Percentiles rank a stretch among this genome's conserved stretches.
Conservation (phyloP, 306 rosid genomes). For the Dalbergia oliveri region DNA sequence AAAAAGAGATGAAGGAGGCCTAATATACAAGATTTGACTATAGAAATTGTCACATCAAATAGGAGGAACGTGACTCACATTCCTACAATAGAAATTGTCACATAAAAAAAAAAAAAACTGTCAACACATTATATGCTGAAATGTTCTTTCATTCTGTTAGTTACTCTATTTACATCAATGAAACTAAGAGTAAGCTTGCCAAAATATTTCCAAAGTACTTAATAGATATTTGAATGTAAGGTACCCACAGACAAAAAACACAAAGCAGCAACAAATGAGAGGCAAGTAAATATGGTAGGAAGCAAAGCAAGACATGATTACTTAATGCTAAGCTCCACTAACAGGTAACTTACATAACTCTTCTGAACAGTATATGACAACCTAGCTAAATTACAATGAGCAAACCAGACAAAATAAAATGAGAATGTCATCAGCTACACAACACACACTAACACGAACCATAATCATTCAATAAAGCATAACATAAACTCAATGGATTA, state of each 20-base stretch:
- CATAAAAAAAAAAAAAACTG: neutral
- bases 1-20: too few species aligned
- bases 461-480: conserved; percentile 28
- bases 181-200: too few species aligned
- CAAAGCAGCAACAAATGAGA: too few species aligned
- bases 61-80: too few species aligned
- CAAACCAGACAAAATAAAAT: conserved; percentile 38
- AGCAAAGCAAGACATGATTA: too few species aligned
- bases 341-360: conserved; percentile 66
- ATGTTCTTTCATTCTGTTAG: conserved; percentile 26
- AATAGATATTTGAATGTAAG: too few species aligned
- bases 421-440: conserved; percentile 28
- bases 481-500: conserved; percentile 16
- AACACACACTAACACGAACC: neutral
- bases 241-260: too few species aligned
- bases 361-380: conserved; percentile 45
- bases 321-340: conserved; percentile 7
- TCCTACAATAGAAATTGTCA: too few species aligned
- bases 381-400: conserved; percentile 56
- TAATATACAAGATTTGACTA: too few species aligned
- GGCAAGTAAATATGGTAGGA: too few species aligned
- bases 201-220: too few species aligned
- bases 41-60: too few species aligned
- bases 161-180: conserved; percentile 18
- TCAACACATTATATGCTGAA: conserved; percentile 38